Conservation (phyloP, 176 grass and related monocot genomes). For the Zoysia pacifica region DNA sequence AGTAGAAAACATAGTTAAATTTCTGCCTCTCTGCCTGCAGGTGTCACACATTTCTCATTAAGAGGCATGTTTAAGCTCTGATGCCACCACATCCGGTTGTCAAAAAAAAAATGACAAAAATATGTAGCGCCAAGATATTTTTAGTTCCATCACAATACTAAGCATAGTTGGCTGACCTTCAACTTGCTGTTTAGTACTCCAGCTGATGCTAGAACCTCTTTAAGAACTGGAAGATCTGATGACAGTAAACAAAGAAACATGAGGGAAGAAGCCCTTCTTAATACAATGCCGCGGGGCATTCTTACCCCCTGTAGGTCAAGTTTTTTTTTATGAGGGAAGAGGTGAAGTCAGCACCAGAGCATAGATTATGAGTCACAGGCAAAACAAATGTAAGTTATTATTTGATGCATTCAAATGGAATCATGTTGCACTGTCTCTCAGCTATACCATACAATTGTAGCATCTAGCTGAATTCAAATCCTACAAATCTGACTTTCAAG, state of each 20-base stretch:
- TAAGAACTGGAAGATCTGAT: constrained; percentile 77
- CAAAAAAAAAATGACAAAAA: constrained; percentile 6
- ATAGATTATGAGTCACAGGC: not conserved
- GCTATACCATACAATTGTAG: not conserved
- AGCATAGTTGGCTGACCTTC: constrained; percentile 57
- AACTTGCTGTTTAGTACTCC: constrained; percentile 71
- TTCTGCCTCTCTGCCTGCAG: not conserved
- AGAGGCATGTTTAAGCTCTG: not conserved
- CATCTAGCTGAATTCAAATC: not conserved
- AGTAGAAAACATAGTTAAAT: constrained; percentile 9
- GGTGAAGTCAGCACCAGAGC: not conserved
- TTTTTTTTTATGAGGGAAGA: too few relatives aligned
- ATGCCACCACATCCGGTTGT: not conserved
- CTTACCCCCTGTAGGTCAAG: too few relatives aligned
- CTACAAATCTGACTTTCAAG: not conserved
- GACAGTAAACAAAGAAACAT: constrained; percentile 29
- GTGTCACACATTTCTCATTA: not conserved
- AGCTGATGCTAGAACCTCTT: constrained; percentile 70
- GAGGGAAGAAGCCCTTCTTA: not conserved
- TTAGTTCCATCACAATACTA: constrained; percentile 16
- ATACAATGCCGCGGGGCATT: too few relatives aligned
- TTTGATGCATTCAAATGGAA: not conserved
- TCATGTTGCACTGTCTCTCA: not conserved
- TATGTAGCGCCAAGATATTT: not conserved
- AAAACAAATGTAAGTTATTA: not conserved